Evolutionary conservation across 2,329 filamentous ascomycete species (phyloP).

Genomic region (Phaeosphaeria sp.): DNA sequence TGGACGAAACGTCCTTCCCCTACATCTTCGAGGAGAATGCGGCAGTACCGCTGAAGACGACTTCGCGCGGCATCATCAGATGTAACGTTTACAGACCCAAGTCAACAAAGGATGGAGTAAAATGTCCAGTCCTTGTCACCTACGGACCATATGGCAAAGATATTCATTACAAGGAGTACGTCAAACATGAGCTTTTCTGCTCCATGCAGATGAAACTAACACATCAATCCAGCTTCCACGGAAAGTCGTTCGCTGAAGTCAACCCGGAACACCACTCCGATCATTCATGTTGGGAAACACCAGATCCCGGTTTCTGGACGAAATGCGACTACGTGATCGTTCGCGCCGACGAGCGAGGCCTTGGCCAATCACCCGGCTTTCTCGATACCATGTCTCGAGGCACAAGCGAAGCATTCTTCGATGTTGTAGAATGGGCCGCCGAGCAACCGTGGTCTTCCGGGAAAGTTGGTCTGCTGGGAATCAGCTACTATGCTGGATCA

Average conservation of each 20-base stretch:
- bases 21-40: conserved; percentile 62
- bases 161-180: conserved; percentile 65
- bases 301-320: conserved; percentile 50
- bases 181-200: neutral
- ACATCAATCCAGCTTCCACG: conserved; percentile 52
- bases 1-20: conserved; percentile 45
- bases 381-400: conserved; percentile 62
- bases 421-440: conserved; percentile 61
- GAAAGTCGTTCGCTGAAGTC: conserved; percentile 54
- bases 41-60: conserved; percentile 52
- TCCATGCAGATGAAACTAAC: conserved; percentile 1
- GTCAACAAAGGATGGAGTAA: conserved; percentile 34
- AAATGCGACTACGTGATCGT: conserved; percentile 48
- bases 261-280: conserved; percentile 45
- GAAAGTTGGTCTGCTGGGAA: conserved; percentile 59
- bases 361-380: conserved; percentile 60
- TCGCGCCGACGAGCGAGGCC: conserved; percentile 58
- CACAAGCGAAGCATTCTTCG: conserved; percentile 60
- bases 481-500: conserved; percentile 61
- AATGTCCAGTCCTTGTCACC: conserved; percentile 69
- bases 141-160: conserved; percentile 80
- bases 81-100: conserved; percentile 62
- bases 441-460: conserved; percentile 59
- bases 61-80: conserved; percentile 51
- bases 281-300: conserved; percentile 56